Percentiles rank a stretch among this genome's conserved stretches.
phyloP scores from a whole-genome alignment of 2,329 filamentous ascomycete species.

The Colletotrichum siamense region DNA sequence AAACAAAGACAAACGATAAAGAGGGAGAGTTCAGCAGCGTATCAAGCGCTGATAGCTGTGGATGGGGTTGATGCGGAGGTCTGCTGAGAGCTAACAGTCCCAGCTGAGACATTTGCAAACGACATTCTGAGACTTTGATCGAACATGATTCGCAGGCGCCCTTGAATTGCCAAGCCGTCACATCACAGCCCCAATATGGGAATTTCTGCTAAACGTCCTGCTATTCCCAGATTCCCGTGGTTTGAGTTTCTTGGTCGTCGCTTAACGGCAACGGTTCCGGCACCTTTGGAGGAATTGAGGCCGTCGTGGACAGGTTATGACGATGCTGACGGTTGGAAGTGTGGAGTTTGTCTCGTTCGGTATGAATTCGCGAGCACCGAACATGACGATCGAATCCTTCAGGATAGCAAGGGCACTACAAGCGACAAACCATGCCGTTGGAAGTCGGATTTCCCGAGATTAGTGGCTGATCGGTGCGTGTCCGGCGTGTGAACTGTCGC shows the following conservation, averaged over 20 bases:
- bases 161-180: not conserved
- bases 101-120: not conserved
- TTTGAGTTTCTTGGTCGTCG: not conserved
- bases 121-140: not conserved
- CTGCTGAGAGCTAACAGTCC: not conserved
- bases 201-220: not conserved
- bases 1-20: not conserved
- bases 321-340: not conserved
- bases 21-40: not conserved
- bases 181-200: not conserved
- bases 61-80: not conserved
- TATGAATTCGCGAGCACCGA: not conserved
- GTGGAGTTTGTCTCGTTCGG: not conserved
- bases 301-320: not conserved
- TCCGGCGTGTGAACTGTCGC: conserved; percentile 6
- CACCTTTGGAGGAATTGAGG: not conserved
- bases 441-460: conserved; percentile 1
- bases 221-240: not conserved
- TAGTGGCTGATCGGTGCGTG: not conserved
- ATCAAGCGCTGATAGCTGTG: not conserved
- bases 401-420: not conserved
- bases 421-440: not conserved
- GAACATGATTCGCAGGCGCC: not conserved
- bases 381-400: not conserved
- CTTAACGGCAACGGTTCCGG: not conserved